Evolutionary conservation across 306 rosid genomes (phyloP), one percentile per base, ranked within the genome.

Genomic region (Rubus idaeus): DNA sequence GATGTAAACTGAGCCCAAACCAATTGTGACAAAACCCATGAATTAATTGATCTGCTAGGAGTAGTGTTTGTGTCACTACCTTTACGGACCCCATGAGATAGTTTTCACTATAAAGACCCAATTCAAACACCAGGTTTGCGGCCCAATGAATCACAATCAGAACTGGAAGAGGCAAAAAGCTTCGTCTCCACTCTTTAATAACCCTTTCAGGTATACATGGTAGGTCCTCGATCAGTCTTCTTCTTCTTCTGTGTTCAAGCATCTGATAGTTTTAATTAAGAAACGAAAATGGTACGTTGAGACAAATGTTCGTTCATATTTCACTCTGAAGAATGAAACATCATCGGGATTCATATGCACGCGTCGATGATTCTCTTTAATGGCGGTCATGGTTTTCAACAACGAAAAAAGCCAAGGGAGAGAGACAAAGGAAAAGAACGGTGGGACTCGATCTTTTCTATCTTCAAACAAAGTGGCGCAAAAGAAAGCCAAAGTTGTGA

Each of bases 391-490:
- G 42, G 69, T 46, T 74, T 58, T 73, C 71, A 69, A 68, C 50
- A 74, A 68, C 23, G 70, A 50, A 16, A 63, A 75, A 56, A 60
- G 73, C 39, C 5, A 55, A 72, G 10, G 72, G 55, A 61, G 68
- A 20, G 62, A 17, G 68, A 66, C 60, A 45, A 21, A 4, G 11
- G 39, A 49, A 75, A 72, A 55, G 17, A 55, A 71, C 16, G 78
- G 75, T 77, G 72, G 81, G 81, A 21, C 45, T 16, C 51, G 2
- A 30, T 30, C 35, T 30, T 37, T 30, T 63, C 21, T 8, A 30
- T 70, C 52, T 55, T 62, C 53, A 81, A 81, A 81, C 14, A 45
- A 9, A 70, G 80, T 45, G 74, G 68, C 60, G 64, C 63, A 62
- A 64, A 50, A 71, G 47, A 50, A 52, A 62, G 68, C 63, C 65